Evolutionary conservation across 805 yeast species (phyloP), one percentile per base, ranked within the genome.

Genomic region (Starmerella powellii): DNA sequence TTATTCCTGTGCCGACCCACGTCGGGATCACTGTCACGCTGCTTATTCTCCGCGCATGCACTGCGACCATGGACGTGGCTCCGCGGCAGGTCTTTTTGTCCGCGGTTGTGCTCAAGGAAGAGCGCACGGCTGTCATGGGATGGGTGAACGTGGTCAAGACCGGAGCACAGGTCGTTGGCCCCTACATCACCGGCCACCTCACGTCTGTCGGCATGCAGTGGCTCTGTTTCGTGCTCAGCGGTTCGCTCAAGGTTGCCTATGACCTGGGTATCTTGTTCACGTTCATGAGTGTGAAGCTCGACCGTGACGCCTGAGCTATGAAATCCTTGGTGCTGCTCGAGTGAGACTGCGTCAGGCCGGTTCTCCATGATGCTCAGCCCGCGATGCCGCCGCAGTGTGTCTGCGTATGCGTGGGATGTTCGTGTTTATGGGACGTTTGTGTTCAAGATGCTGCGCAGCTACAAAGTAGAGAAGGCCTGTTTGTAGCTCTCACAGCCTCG

Each of bases 101-200:
- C 0, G 71, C 81, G 3, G 67, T 84, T 18, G 75, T 85, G 34
- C 68, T 67, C 18, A 70, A 72, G 30, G 61, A 67, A 11, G 94
- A 84, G 46, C 63, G 87, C 41, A 76, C 93, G 2, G 73, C 71
- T 49, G 88, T 80, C 1, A 71, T 85, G 79, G 95, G 95, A 2
- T 67, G 81, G 18, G 94, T 85, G 10, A 85, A 84, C 54, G 76
- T 85, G 21, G 85, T 81, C 21, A 83, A 83, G 59, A 86, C 94
- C 1, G 68, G 79, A 47, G 88, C 93, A 0, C 71, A 91, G 55
- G 74, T 87, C 41, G 56, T 80, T 10, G 93, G 94, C 0, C 94
- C 94, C 1, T 56, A 72, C 15, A 68, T 81, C 51, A 79, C 93
- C 4, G 95, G 95, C 4, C 60, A 64, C 27, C 62, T 85, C 37